Conservation (phyloP, 1,139 yeast genomes). For the Pichia kudriavzevii region DNA sequence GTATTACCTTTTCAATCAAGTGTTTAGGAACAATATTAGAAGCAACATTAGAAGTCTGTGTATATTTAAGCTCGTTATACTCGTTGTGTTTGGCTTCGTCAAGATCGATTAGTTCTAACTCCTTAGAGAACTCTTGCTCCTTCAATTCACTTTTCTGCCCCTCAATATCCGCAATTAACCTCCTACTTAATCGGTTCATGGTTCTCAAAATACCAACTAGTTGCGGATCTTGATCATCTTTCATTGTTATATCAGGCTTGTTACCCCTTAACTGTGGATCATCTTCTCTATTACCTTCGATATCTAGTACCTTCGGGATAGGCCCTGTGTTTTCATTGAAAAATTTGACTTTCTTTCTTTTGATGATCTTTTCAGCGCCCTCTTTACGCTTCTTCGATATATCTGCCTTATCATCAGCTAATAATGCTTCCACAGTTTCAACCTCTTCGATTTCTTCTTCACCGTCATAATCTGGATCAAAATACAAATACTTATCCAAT, state of each 20-base stretch:
- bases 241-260: constrained; percentile 85
- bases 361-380: constrained; percentile 13
- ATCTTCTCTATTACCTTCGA: constrained; percentile 75
- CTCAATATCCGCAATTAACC: constrained; percentile 51
- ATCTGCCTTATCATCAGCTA: constrained; percentile 11
- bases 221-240: constrained; percentile 53
- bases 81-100: constrained; percentile 43
- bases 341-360: constrained; percentile 24
- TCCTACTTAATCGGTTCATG: constrained; percentile 80
- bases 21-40: constrained; percentile 25
- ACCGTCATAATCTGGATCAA: constrained; percentile 44
- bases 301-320: constrained; percentile 59
- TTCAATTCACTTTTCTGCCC: constrained; percentile 28
- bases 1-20: constrained; percentile 13
- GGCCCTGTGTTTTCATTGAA: constrained; percentile 30
- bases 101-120: constrained; percentile 56
- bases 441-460: constrained; percentile 32
- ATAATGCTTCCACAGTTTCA: constrained; percentile 11
- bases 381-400: constrained; percentile 8
- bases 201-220: constrained; percentile 71
- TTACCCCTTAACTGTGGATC: constrained; percentile 74
- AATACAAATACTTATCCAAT: constrained; percentile 71
- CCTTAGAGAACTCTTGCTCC: constrained; percentile 34
- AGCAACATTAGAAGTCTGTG: constrained; percentile 26
- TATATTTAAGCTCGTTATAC: constrained; percentile 53